Percentiles rank a stretch among this genome's conserved stretches.
phyloP scores from a whole-genome alignment of 306 rosid species.

The Coriaria nepalensis region DNA sequence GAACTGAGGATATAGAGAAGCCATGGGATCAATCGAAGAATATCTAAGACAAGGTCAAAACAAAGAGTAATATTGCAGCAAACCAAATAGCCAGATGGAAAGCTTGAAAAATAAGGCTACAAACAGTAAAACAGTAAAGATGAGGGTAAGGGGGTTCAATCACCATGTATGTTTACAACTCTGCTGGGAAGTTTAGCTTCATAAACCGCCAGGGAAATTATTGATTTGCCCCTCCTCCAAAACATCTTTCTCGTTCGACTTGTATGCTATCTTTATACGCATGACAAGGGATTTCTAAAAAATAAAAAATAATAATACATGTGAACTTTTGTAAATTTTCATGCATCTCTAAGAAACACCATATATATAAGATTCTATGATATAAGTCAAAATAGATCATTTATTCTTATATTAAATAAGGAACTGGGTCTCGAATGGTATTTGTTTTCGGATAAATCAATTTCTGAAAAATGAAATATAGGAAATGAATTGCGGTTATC shows the following conservation, averaged over 20 bases:
- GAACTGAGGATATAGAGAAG: slow-evolving; percentile 19
- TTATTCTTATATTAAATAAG: too few species aligned
- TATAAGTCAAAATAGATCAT: too few species aligned
- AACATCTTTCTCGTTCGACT: slow-evolving; percentile 62
- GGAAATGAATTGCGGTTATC: background rate
- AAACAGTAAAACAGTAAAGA: slow-evolving; percentile 9
- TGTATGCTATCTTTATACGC: slow-evolving; percentile 94
- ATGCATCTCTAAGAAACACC: slow-evolving; percentile 1
- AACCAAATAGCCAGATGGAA: too few species aligned
- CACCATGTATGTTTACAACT: slow-evolving; percentile 23
- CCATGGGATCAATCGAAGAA: slow-evolving; percentile 21
- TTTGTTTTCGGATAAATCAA: too few species aligned
- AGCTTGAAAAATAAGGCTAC: slow-evolving; percentile 7
- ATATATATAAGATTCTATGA: too few species aligned
- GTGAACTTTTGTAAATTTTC: slow-evolving; percentile 18
- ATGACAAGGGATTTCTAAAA: slow-evolving; percentile 89
- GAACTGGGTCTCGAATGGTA: too few species aligned
- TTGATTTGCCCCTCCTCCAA: slow-evolving; percentile 88
- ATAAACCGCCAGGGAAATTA: slow-evolving; percentile 72
- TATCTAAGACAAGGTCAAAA: too few species aligned
- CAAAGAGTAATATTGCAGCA: too few species aligned
- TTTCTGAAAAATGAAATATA: too few species aligned
- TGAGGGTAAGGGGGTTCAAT: slow-evolving; percentile 15
- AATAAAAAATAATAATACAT: slow-evolving; percentile 13
- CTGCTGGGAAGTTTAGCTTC: slow-evolving; percentile 22